Evolutionary conservation across 352 stramenopile genomes (phyloP).

Genomic region (Plasmopara viticola): DNA sequence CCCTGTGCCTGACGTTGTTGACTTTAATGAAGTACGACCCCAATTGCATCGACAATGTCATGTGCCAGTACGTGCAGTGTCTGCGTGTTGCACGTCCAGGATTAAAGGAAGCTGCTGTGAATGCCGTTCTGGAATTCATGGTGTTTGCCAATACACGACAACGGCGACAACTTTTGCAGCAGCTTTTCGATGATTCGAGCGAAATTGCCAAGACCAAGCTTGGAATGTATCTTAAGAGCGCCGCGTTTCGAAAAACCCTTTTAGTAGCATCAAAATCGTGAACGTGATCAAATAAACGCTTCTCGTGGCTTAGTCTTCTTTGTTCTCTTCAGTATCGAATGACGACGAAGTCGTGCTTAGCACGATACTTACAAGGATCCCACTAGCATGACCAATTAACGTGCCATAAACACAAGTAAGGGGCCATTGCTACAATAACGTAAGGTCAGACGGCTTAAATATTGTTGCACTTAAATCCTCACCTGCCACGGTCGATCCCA

Average conservation of each 20-base stretch:
- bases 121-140: conserved; percentile 61
- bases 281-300: conserved; percentile 1
- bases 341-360: conserved; percentile 8
- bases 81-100: conserved; percentile 37
- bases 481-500: conserved; percentile 87
- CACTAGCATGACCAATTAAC: conserved; percentile 40
- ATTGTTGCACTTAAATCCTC: no score
- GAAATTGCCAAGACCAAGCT: conserved; percentile 76
- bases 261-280: conserved; percentile 19
- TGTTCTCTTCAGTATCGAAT: conserved; percentile 11
- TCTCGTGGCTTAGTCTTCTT: conserved; percentile 18
- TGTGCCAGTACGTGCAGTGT: conserved; percentile 46
- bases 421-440: conserved; percentile 64
- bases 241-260: conserved; percentile 46
- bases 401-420: conserved; percentile 77
- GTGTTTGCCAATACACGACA: conserved; percentile 41
- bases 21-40: conserved; percentile 51
- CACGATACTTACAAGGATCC: conserved; percentile 26
- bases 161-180: conserved; percentile 48
- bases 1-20: conserved; percentile 63
- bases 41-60: conserved; percentile 26
- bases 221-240: conserved; percentile 61
- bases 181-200: conserved; percentile 67
- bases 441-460: not conserved
- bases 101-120: conserved; percentile 57